Base-by-base conservation (phyloP, 2,329 filamentous ascomycete species). In the Phialocephala sp. region DNA sequence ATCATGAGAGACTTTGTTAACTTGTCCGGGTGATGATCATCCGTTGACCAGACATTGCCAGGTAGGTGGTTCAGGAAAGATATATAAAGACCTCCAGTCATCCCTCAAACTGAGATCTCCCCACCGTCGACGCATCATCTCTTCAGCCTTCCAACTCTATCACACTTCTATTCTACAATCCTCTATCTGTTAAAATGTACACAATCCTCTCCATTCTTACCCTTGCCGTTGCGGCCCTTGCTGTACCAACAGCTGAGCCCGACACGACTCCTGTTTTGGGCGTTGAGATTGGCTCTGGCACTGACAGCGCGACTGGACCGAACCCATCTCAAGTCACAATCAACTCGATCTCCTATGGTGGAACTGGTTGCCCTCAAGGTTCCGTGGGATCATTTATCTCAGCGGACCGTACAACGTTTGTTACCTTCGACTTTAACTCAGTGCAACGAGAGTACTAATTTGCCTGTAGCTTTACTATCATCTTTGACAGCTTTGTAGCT, bases 401-500 rank as follows among this genome's bases (percentile, higher is more conserved):
- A 14, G 68, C 72, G 27, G 80, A 83, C 71, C 76, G 77, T 62
- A 78, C 76, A 74, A 81, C 80, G 74, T 76, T 69, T 72, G 75
- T 76, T 67, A 11, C 20, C 27, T 14, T 57, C 2, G 32, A 15
- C 18, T 4, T 5, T 27, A 27, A 27, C 18, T 2, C 35, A n/a
- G 8, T 47, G 27, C 8, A 2, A 22, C 41, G 5, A 52, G n/a
- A 62, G 14, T 74, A 75, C 60, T 22, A 37, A 62, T 59, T 36
- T 1, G n/a, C 12, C 14, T 56, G 2, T 58, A 73, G 72, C 37
- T 73, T 86, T 68, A 85, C 83, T 39, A 77, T 86, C 69, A 81
- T 85, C 70, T 85, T 85, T 72, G 82, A 83, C 73, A 66, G 75
- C 18, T 85, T 85, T 69, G 78, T 83, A 50, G 83, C 82, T 43